phyloP scores from a whole-genome alignment of 768 basidiomycete species.

The Hypsizygus marmoreus region DNA sequence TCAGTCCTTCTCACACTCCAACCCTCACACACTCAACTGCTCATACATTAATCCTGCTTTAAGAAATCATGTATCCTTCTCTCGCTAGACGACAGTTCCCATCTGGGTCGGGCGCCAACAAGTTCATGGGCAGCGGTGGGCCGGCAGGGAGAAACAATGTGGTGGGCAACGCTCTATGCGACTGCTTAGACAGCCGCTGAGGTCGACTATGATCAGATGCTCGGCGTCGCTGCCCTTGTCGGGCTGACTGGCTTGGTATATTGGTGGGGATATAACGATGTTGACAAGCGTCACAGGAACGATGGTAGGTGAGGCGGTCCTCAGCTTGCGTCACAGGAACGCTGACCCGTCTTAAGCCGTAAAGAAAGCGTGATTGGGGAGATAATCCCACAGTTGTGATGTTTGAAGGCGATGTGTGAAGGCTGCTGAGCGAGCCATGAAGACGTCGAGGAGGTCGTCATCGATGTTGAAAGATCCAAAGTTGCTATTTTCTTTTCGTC shows the following conservation, averaged over 20 bases:
- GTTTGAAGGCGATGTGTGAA: no score
- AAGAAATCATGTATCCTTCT: constrained; percentile 16
- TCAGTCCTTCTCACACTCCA: constrained; percentile 9
- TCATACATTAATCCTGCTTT: neutral
- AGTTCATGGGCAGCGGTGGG: constrained; percentile 19
- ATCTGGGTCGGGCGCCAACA: constrained; percentile 12
- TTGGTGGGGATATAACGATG: constrained; percentile 22
- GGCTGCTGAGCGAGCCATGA: no score
- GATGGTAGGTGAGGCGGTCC: constrained; percentile 19
- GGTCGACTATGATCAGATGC: constrained; percentile 8
- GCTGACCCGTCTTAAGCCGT: constrained; percentile 11
- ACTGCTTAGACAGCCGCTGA: neutral
- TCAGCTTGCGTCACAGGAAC: neutral
- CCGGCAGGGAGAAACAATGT: constrained; percentile 21
- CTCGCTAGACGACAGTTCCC: constrained; percentile 15
- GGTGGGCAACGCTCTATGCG: constrained; percentile 5
- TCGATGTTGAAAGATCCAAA: no score
- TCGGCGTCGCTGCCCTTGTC: constrained; percentile 17
- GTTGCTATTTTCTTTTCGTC: no score
- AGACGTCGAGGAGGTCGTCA: no score
- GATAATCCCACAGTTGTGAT: constrained; percentile 18
- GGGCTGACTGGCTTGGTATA: constrained; percentile 20
- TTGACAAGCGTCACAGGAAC: constrained; percentile 22
- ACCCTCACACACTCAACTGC: neutral
- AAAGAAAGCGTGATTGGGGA: constrained; percentile 17